Evolutionary conservation across 129 eudicot species (phyloP), one percentile per base, ranked within the genome.

Genomic region (Tagetes patula): DNA sequence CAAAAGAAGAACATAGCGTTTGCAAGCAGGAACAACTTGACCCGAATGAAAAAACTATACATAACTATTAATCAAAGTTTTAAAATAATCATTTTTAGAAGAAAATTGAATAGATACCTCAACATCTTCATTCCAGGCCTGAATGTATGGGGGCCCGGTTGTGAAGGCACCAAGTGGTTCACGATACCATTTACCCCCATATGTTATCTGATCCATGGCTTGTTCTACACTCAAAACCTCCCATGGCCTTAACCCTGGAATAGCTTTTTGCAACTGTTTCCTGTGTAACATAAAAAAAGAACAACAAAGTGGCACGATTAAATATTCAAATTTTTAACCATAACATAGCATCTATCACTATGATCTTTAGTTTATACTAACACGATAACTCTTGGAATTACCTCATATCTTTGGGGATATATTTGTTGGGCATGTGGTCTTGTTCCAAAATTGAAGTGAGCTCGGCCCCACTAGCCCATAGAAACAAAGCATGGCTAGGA

Each of bases 401-500:
- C 98, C 98, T 87, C 63, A 93, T 78, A 54, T 89, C 87, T 79
- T 86, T 87, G 1, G 98, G 83, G 39, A 93, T 93, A 67, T 40
- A 87, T 85, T 87, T 93, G 78, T 89, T 93, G 42, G 98, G 98
- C 95, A 93, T 89, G 82, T 85, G 92, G 63, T 93, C 98, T 9
- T 81, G 83, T 81, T 93, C 98, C 80, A 93, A 74, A 65, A 92
- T 79, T 1, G 88, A 70, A 3, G 98, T 87, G 59, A 92, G 78
- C 83, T 92, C 98, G 5, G 98, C 80, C 66, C 98, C 98, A 78
- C 98, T 84, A 39, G 98, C 96, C 98, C 96, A 93, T 69, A 87
- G 95, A 82, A 93, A 93, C 54, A 93, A 60, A 54, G 98, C 87
- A 83, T 93, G 96, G 61, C 98, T 87, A 43, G 96, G 98, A 53